Base-by-base conservation (phyloP, 2,329 filamentous ascomycete species). In the Neofusicoccum cordaticola region DNA sequence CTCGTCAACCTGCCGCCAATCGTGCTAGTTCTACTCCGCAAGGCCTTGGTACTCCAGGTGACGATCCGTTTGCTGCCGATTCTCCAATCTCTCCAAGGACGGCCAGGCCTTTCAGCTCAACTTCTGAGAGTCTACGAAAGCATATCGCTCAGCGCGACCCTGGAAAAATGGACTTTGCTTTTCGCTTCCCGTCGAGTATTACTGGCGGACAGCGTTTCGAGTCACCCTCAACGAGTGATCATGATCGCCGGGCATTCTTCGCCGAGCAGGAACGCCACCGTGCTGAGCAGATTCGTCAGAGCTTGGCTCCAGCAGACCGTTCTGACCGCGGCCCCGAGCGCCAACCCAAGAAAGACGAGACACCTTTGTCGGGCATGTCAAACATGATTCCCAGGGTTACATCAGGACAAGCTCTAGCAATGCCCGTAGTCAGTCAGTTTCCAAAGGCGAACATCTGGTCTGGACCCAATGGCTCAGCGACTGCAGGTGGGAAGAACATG, bases 261-360 rank as follows among this genome's bases (percentile, higher is more conserved):
- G 56, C 42, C 22, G 47, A 66, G 34, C 65, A 66, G 34, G 65
- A 66, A 34, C 65, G 63, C 15, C 50, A 34, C 6, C 65, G 63
- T 19, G 58, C 58, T 22, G 48, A 65, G 22, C 57, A 63, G 47
- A 62, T 52, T 17, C 42, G 62, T 8, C 62, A 64, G 51, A 44
- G 13, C 41, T 19, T 60, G 12, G 56, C 56, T 2, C 56, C 56
- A 7, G 2, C 42, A 3, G 27, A 60, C n/a, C 56, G 41, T 45
- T 37, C 42, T 15, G 9, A 47, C 31, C n/a, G 15, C 12, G 42
- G 6, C 6, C 11, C 31, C 12, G 31, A 45, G 11, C 27, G 27
- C 19, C 53, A 47, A 17, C 4, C 27, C 12, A 48, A 47, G 42
- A 12, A 31, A 11, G 41, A 60, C 6, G 27, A 47, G 0, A 22